Evolutionary conservation across 441 rosid species (phyloP).

Genomic region (Aleurites moluccanus): DNA sequence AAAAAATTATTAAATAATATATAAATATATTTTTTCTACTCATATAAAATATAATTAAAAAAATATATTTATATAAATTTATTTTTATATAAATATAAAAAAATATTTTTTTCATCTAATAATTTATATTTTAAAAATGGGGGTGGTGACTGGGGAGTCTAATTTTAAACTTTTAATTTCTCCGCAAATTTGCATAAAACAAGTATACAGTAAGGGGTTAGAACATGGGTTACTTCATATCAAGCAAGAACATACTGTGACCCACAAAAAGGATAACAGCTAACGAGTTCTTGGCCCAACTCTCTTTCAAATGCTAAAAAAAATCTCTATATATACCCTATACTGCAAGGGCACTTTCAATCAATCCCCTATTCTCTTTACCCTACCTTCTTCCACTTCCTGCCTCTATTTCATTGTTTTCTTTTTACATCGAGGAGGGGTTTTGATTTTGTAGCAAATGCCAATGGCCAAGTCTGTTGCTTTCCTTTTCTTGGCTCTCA

Average conservation of each 20-base stretch:
- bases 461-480: conserved; percentile 44
- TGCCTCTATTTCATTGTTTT: too few species aligned
- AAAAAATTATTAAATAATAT: too few species aligned
- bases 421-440: neutral
- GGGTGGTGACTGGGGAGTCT: too few species aligned
- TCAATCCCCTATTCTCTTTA: conserved; percentile 12
- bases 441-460: conserved; percentile 13
- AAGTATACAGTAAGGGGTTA: neutral
- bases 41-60: too few species aligned
- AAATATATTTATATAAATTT: too few species aligned
- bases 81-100: too few species aligned
- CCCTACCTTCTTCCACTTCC: neutral
- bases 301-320: neutral
- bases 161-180: too few species aligned
- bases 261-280: neutral
- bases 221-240: neutral
- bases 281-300: neutral
- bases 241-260: neutral
- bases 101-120: too few species aligned
- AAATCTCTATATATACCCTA: conserved; percentile 32
- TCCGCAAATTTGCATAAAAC: neutral
- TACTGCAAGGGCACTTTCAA: neutral
- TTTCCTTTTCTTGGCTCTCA: conserved; percentile 44
- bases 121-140: neutral
- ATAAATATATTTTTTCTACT: too few species aligned